Conservation (phyloP, 345 rosid species). For the Brassica nigra region DNA sequence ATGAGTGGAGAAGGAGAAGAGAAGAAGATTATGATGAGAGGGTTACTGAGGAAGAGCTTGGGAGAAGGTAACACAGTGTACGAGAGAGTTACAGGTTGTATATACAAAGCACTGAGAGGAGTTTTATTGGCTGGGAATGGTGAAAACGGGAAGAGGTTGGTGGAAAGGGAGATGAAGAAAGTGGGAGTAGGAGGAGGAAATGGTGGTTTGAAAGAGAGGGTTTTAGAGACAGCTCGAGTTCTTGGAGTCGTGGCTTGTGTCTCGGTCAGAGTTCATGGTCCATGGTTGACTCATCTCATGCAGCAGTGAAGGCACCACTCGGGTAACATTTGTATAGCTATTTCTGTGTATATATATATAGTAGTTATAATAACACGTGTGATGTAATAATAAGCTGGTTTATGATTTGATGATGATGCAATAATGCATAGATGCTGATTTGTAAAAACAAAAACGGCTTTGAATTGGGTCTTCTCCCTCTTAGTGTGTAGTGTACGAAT, state of each 20-base stretch:
- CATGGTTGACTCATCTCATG: constrained; percentile 60
- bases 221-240: constrained; percentile 59
- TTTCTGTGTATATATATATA: not conserved
- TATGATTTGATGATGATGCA: constrained; percentile 33
- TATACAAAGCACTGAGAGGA: constrained; percentile 69
- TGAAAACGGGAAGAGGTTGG: constrained; percentile 53
- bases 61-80: constrained; percentile 78
- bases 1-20: constrained; percentile 47
- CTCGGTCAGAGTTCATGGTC: constrained; percentile 63
- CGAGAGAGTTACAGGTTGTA: constrained; percentile 63
- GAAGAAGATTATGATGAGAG: constrained; percentile 64
- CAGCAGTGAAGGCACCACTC: constrained; percentile 24
- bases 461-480: constrained; percentile 1
- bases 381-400: constrained; percentile 20
- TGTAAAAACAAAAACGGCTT: constrained; percentile 38
- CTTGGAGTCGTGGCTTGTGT: constrained; percentile 64
- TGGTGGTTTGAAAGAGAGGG: constrained; percentile 50
- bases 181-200: constrained; percentile 57
- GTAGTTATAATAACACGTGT: constrained; percentile 30
- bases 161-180: constrained; percentile 53
- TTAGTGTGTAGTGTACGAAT: not conserved
- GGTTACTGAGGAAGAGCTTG: constrained; percentile 73
- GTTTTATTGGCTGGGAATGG: constrained; percentile 66
- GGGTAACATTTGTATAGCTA: constrained; percentile 32
- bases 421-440: constrained; percentile 38